Conservation (phyloP, 768 basidiomycete genomes). For the Dacryopinax primogenitus region DNA sequence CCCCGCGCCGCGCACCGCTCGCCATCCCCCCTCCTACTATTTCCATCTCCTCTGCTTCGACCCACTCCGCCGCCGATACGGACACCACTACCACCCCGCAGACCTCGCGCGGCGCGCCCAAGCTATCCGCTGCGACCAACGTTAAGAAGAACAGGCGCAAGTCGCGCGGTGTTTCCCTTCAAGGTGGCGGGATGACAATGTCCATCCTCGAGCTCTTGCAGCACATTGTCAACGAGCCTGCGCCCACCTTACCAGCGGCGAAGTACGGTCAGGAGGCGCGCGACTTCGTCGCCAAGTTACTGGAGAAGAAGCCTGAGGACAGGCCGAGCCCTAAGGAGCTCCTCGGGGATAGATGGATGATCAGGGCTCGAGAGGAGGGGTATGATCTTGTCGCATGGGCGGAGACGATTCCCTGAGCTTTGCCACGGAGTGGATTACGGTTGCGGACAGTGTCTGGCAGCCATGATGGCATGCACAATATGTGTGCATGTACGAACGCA, state of each 20-base stretch:
- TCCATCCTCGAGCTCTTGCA: slow-evolving; percentile 92
- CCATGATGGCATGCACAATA: neutral
- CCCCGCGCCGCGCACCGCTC: neutral
- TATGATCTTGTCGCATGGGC: slow-evolving; percentile 13
- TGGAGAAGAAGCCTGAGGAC: slow-evolving; percentile 76
- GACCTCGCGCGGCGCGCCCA: neutral
- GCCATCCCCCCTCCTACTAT: neutral
- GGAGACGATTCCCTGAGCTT: neutral
- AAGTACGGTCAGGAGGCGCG: slow-evolving; percentile 63
- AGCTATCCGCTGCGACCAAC: slow-evolving; percentile 1
- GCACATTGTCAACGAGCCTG: slow-evolving; percentile 97
- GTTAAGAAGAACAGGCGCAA: slow-evolving; percentile 67
- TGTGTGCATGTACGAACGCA: too few species aligned
- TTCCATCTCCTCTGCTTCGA: neutral
- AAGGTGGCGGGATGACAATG: slow-evolving; percentile 96
- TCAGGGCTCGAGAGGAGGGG: neutral
- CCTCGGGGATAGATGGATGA: slow-evolving; percentile 31
- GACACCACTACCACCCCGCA: neutral
- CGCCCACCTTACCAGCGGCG: slow-evolving; percentile 69
- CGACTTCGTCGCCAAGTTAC: slow-evolving; percentile 75
- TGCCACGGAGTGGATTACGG: neutral
- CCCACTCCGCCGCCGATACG: neutral
- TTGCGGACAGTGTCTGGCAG: neutral
- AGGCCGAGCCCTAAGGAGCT: slow-evolving; percentile 82
- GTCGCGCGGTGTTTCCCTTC: slow-evolving; percentile 83